phyloP scores from a whole-genome alignment of 441 rosid genomes.

The Hura crepitans region DNA sequence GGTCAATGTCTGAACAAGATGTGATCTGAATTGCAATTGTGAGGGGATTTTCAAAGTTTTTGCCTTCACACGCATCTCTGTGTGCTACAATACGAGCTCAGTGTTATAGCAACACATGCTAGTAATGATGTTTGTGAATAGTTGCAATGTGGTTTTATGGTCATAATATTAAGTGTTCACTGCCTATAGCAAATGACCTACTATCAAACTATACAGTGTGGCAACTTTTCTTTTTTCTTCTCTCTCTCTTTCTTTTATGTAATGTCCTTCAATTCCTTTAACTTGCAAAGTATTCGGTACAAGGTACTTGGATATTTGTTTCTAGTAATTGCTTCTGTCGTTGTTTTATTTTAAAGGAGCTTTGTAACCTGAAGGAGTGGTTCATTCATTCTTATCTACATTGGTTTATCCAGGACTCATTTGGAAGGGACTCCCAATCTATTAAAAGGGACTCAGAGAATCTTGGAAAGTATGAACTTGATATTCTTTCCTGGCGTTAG shows the following conservation, averaged over 20 bases:
- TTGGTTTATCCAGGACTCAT: conserved; percentile 42
- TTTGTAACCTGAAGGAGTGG: conserved; percentile 1
- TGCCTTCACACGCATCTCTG: background rate
- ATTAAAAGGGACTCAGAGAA: conserved; percentile 23
- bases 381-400: background rate
- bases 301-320: background rate
- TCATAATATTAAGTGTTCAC: background rate
- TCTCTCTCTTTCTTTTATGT: background rate
- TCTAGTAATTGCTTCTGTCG: background rate
- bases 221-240: background rate
- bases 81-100: background rate
- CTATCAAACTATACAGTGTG: background rate
- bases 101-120: background rate
- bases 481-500: conserved; percentile 17
- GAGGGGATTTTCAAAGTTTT: background rate
- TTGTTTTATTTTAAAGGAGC: background rate
- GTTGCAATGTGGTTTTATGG: background rate
- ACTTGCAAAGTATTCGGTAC: background rate
- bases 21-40: background rate
- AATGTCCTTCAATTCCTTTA: background rate
- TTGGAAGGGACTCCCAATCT: conserved; percentile 32
- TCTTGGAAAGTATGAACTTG: conserved; percentile 45
- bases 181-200: background rate
- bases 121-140: background rate
- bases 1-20: background rate